Percentiles rank a stretch among this genome's conserved stretches.
Conservation (phyloP, 257 asterid species). For the Mitragyna speciosa region DNA sequence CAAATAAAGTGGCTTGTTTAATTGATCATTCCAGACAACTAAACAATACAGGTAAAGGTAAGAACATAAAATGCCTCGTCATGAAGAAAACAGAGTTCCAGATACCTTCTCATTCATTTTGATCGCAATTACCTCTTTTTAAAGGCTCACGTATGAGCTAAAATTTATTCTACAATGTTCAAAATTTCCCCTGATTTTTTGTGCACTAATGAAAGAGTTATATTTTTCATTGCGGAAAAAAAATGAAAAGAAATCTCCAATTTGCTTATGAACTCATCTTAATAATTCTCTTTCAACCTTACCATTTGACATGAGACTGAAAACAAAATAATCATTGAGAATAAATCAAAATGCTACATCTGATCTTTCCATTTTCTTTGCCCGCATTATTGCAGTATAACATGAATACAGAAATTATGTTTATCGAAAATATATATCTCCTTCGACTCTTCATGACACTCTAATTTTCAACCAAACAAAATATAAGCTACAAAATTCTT, state of each 20-base stretch:
- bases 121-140: not conserved
- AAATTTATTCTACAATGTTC: not conserved
- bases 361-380: not conserved
- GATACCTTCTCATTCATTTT: not conserved
- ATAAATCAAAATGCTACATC: not conserved
- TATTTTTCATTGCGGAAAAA: not conserved
- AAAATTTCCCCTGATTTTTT: not conserved
- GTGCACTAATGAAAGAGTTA: not conserved
- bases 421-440: not conserved
- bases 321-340: not conserved
- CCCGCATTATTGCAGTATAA: no score
- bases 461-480: not conserved
- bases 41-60: no score
- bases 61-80: no score
- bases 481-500: no score
- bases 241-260: not conserved
- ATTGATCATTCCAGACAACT: no score
- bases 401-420: not conserved
- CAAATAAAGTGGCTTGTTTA: no score
- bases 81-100: not conserved
- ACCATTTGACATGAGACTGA: not conserved
- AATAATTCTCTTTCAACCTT: not conserved
- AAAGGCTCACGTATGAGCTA: not conserved
- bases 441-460: not conserved
- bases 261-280: not conserved